Evolutionary conservation across 1,284 basidiomycete genomes (phyloP), one percentile per base, ranked within the genome.

Genomic region (Agaricales sp.): DNA sequence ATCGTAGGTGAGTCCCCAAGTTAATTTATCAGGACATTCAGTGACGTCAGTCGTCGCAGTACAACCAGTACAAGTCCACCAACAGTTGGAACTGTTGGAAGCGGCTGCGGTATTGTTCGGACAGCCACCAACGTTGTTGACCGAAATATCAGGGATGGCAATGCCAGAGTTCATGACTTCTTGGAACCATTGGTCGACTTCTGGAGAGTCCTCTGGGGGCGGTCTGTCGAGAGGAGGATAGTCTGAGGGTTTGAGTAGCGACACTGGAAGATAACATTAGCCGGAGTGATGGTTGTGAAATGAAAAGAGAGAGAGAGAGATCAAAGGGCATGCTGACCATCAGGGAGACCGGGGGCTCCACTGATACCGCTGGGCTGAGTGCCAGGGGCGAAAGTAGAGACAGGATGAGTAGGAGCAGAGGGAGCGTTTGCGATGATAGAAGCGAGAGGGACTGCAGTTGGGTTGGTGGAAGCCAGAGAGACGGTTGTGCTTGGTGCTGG

Each of bases 21-120:
- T 77, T 62, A 77, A 65, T 63, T 80, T 74, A 52, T 81, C 74
- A 4, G 87, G 87, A 66, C 89, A 92, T 19, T 71, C 67, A 41
- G 74, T 75, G 55, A 92, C 75, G 61, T 92, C 89, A 11, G 78
- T 78, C 23, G 68, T 57, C 23, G 77, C 73, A 1, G 76, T 78
- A 68, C 87, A 91, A 38, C 86, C 80, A 59, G 82, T 78, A 61
- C 89, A 92, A 4, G 87, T 89, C 90, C 89, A 93, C 89, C 89
- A 92, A 65, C 87, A 88, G 22, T 77, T 73, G 12, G 66, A 66
- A 3, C 62, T 52, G 57, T 88, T 74, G 4, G 70, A 65, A 4
- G 75, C 77, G 3, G 82, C 80, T 2, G 62, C 70, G 0, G 76
- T 66, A 59, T 87, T 86, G 39, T 77, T 69, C 1, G 74, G 61